These are phyloP conservation scores for Pythium aphanidermatum DNA, from an alignment of 352 stramenopile species.

Conservation along the genomic window DNA sequence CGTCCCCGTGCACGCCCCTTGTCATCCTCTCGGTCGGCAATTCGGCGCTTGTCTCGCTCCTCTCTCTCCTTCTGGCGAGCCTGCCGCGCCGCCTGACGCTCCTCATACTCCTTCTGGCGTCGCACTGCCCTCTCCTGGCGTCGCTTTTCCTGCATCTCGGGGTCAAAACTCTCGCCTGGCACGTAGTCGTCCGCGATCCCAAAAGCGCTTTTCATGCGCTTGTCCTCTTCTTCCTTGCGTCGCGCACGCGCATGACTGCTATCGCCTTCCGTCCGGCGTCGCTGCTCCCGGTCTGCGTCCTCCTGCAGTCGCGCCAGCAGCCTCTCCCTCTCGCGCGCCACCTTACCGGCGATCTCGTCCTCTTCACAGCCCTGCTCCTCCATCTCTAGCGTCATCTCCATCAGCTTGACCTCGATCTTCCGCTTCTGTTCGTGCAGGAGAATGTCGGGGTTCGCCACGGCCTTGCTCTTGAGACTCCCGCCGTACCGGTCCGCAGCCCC, in stretches of 20 bases:
- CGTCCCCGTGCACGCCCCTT: background rate
- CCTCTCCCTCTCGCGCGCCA: slow-evolving; percentile 44
- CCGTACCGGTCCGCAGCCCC: slow-evolving; percentile 6
- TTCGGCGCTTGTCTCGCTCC: slow-evolving; percentile 26
- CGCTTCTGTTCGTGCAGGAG: slow-evolving; percentile 77
- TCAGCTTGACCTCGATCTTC: slow-evolving; percentile 68
- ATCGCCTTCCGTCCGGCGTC: slow-evolving; percentile 16
- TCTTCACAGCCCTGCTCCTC: slow-evolving; percentile 62
- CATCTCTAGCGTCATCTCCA: slow-evolving; percentile 76
- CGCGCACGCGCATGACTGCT: slow-evolving; percentile 51
- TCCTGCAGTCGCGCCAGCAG: slow-evolving; percentile 32
- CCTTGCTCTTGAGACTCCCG: too few species aligned
- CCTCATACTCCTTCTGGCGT: slow-evolving; percentile 40
- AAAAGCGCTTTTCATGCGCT: slow-evolving; percentile 62
- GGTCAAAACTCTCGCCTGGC: slow-evolving; percentile 70
- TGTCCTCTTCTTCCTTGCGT: slow-evolving; percentile 65
- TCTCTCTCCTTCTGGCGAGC: slow-evolving; percentile 32
- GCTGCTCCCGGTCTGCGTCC: background rate
- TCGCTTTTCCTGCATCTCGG: slow-evolving; percentile 59
- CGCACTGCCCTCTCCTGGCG: slow-evolving; percentile 41
- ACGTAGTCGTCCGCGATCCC: slow-evolving; percentile 68
- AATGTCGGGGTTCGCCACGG: slow-evolving; percentile 66
- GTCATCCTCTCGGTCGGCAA: slow-evolving; percentile 9
- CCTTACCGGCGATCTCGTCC: slow-evolving; percentile 63
- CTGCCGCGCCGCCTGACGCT: slow-evolving; percentile 35